These are phyloP conservation scores for Leishmania mexicana DNA, from an alignment of 208 protist genomes.

Conservation along the genomic window DNA sequence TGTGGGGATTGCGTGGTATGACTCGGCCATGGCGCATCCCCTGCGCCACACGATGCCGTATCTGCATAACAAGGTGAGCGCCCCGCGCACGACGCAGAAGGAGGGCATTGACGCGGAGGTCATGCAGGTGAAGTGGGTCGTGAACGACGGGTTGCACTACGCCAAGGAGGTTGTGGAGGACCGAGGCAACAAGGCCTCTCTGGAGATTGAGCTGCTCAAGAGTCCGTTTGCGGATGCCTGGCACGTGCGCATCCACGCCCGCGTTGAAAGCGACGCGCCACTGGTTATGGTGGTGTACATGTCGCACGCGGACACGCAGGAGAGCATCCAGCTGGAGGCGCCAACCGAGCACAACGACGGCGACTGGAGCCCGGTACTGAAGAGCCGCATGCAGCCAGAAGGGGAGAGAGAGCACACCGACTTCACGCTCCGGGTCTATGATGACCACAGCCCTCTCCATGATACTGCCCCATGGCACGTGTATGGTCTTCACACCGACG, in stretches of 20 bases:
- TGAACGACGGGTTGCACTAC: conserved; percentile 84
- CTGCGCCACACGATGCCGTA: conserved; percentile 71
- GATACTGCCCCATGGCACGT: conserved; percentile 67
- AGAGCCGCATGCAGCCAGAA: conserved; percentile 38
- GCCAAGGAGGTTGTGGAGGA: conserved; percentile 70
- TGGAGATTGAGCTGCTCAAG: conserved; percentile 86
- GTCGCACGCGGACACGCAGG: conserved; percentile 47
- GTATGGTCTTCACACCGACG: conserved; percentile 50
- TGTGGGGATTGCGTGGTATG: conserved; percentile 86
- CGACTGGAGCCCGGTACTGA: conserved; percentile 62
- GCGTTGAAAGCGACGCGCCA: conserved; percentile 38
- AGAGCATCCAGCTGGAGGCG: conserved; percentile 37
- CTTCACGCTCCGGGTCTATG: conserved; percentile 61
- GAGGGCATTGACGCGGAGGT: conserved; percentile 42
- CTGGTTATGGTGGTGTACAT: conserved; percentile 75
- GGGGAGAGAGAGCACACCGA: conserved; percentile 35
- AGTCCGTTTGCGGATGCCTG: conserved; percentile 74
- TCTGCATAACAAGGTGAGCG: conserved; percentile 71
- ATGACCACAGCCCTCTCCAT: conserved; percentile 68
- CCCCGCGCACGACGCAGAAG: conserved; percentile 41
- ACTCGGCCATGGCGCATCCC: conserved; percentile 49
- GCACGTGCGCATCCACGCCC: conserved; percentile 80
- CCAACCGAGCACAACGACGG: conserved; percentile 47
- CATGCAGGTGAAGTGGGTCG: conserved; percentile 69
- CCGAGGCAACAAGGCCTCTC: conserved; percentile 34